Conservation (phyloP, 1,139 yeast species). For the Taiozyma sp. region DNA sequence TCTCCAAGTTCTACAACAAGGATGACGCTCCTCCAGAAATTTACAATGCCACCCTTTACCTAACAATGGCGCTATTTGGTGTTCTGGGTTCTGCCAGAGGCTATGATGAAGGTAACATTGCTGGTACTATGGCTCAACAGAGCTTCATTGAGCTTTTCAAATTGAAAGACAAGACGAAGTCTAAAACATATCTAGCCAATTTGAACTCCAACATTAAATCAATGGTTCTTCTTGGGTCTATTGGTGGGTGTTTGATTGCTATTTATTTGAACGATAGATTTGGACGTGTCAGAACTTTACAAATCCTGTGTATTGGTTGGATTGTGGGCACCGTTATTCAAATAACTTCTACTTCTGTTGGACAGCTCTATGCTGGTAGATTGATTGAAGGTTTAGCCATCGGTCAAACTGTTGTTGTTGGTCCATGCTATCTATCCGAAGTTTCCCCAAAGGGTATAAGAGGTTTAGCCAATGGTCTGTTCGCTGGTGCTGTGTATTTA, state of each 20-base stretch:
- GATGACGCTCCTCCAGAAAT: conserved; percentile 44
- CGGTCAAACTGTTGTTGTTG: conserved; percentile 54
- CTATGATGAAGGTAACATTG: conserved; percentile 52
- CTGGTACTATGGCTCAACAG: conserved; percentile 42
- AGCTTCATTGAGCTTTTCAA: conserved; percentile 44
- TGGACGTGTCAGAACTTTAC: conserved; percentile 53
- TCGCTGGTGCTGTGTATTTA: conserved; percentile 30
- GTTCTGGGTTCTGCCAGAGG: conserved; percentile 59
- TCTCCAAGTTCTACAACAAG: conserved; percentile 11
- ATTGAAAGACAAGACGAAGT: conserved; percentile 36
- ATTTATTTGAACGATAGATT: conserved; percentile 46
- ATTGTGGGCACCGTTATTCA: conserved; percentile 28
- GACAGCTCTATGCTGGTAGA: conserved; percentile 39
- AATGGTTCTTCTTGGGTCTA: conserved; percentile 60
- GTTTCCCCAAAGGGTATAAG: conserved; percentile 47
- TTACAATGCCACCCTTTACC: conserved; percentile 41
- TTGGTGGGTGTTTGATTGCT: conserved; percentile 53
- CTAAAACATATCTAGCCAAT: conserved; percentile 36
- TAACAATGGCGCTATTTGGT: conserved; percentile 51
- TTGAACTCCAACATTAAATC: conserved; percentile 52
- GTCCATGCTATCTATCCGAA: conserved; percentile 56
- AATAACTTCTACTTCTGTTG: conserved; percentile 39
- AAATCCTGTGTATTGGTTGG: conserved; percentile 34
- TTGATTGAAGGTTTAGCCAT: conserved; percentile 54
- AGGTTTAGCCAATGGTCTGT: conserved; percentile 38